phyloP scores from a whole-genome alignment of 768 basidiomycete species.

The Boletus insuetus region DNA sequence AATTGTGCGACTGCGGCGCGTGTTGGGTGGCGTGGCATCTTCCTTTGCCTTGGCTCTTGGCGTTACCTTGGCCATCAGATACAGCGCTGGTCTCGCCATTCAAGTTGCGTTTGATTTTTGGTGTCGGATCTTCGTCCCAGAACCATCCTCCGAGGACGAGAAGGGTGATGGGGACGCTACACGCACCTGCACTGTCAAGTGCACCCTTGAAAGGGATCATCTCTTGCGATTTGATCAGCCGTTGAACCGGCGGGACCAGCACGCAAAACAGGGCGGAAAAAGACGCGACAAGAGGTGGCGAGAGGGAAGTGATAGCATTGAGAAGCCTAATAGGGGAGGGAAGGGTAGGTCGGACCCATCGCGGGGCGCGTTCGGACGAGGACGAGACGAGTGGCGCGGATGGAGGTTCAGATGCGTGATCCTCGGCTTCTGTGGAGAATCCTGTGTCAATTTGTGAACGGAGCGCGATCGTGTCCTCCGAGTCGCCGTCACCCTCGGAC shows the following conservation, averaged over 20 bases:
- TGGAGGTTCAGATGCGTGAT: background rate
- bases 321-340: background rate
- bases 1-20: background rate
- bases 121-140: constrained; percentile 39
- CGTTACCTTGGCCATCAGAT: background rate
- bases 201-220: constrained; percentile 68
- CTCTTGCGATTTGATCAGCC: constrained; percentile 54
- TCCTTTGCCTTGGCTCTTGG: constrained; percentile 12
- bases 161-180: constrained; percentile 85
- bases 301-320: constrained; percentile 62
- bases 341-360: background rate
- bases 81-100: background rate
- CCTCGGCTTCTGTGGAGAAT: constrained; percentile 16
- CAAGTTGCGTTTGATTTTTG: background rate
- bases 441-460: constrained; percentile 8
- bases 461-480: constrained; percentile 19
- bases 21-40: background rate
- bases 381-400: background rate
- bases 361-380: background rate
- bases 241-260: constrained; percentile 71
- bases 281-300: constrained; percentile 83
- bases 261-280: constrained; percentile 74
- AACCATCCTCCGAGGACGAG: constrained; percentile 95
- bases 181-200: constrained; percentile 63
- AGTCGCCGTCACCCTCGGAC: constrained; percentile 14